A percentile compares a stretch with the other conserved stretches of the same genome.
phyloP scores from a whole-genome alignment of 352 stramenopile genomes.

The Globisporangium lucens region DNA sequence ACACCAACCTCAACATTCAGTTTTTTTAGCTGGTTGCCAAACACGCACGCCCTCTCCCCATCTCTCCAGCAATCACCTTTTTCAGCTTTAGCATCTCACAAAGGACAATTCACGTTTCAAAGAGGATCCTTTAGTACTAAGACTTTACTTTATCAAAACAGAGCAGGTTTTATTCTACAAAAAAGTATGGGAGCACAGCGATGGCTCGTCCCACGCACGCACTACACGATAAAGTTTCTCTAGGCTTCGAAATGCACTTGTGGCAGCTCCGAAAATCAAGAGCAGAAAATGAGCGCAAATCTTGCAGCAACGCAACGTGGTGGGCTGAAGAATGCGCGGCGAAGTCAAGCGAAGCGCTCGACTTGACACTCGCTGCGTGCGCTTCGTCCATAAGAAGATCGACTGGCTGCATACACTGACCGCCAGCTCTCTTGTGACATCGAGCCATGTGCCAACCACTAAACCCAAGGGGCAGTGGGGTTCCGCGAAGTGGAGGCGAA shows the following conservation, averaged over 20 bases:
- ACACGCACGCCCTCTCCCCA: not conserved
- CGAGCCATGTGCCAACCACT: no score
- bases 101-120: no score
- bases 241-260: not conserved
- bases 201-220: not conserved
- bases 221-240: not conserved
- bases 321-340: not conserved
- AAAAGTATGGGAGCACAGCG: no score
- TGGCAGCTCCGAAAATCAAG: not conserved
- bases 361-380: not conserved
- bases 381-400: not conserved
- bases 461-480: no score
- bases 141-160: no score
- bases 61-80: not conserved
- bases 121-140: no score
- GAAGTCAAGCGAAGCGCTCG: not conserved
- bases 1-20: not conserved
- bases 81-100: not conserved
- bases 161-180: no score
- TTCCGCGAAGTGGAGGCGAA: no score
- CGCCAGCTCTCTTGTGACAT: no score
- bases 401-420: no score
- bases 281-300: not conserved
- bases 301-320: not conserved
- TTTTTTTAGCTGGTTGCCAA: not conserved